Percentiles rank a stretch among this genome's conserved stretches.
Evolutionary conservation across 179 eudicot species (phyloP).

Genomic region (Spergularia azorica): DNA sequence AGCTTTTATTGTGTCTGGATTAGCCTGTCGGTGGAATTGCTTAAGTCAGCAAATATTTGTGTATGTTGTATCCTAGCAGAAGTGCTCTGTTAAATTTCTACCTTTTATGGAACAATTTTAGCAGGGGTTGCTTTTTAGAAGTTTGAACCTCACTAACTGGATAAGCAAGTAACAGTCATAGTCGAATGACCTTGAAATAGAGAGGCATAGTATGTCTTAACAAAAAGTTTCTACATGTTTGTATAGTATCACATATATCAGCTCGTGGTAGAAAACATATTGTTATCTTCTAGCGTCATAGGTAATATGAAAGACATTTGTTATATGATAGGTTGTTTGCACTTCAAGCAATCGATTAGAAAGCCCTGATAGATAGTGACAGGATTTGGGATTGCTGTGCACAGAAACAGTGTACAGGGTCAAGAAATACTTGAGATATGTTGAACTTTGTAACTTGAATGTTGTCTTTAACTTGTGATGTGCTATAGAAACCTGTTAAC

Average conservation of each 20-base stretch:
- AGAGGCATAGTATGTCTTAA: not conserved
- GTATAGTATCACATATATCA: too few species aligned
- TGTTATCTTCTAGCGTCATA: too few species aligned
- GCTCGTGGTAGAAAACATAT: too few species aligned
- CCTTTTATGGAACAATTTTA: not conserved
- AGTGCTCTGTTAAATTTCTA: not conserved
- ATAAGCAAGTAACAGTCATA: not conserved
- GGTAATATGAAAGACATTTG: not conserved
- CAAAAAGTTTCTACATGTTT: not conserved
- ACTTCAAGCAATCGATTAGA: not conserved
- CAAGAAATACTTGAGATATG: not conserved
- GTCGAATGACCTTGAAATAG: not conserved
- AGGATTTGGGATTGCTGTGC: not conserved
- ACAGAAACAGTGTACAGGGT: not conserved
- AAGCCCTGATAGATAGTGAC: not conserved
- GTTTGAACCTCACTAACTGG: not conserved
- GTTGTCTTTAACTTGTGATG: not conserved
- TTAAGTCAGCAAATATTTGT: too few species aligned
- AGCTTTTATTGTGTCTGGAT: not conserved
- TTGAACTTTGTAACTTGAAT: not conserved
- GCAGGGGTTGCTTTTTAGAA: too few species aligned
- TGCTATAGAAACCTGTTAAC: constrained; percentile 3
- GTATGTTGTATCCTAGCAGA: not conserved
- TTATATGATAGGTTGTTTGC: not conserved
- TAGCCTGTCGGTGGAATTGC: not conserved